phyloP scores from a whole-genome alignment of 2,329 filamentous ascomycete species.

The Arachnopeziza araneosa region DNA sequence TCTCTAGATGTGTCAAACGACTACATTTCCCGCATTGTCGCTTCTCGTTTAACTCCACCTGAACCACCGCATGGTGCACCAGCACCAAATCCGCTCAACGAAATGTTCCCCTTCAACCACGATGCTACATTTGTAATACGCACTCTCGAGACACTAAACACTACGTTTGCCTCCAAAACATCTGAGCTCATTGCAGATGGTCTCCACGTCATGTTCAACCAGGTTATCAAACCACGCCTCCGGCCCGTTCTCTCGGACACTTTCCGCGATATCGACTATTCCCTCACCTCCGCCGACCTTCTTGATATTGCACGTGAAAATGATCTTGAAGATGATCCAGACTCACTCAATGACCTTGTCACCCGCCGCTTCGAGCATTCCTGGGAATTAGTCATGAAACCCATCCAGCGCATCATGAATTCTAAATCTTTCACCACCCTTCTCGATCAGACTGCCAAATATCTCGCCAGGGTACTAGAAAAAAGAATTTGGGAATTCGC shows the following conservation, averaged over 20 bases:
- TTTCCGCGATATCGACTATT: constrained; percentile 89
- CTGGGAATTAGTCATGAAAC: constrained; percentile 82
- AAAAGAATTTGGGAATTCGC: constrained; percentile 80
- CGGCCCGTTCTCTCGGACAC: constrained; percentile 80
- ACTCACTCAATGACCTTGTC: constrained; percentile 59
- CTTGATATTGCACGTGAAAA: constrained; percentile 49
- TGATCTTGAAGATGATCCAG: constrained; percentile 40
- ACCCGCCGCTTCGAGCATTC: constrained; percentile 73
- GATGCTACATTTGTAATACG: constrained; percentile 66
- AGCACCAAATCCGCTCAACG: constrained; percentile 39
- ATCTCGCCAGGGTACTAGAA: constrained; percentile 75
- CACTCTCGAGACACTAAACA: constrained; percentile 62
- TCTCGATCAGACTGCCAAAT: constrained; percentile 65
- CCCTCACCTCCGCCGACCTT: constrained; percentile 57
- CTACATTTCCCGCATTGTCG: constrained; percentile 83
- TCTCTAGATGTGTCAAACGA: constrained; percentile 89
- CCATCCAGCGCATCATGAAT: constrained; percentile 80
- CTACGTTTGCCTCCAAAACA: constrained; percentile 70
- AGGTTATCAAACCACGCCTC: constrained; percentile 79
- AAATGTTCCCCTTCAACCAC: constrained; percentile 74
- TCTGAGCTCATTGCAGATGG: constrained; percentile 79
- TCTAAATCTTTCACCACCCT: constrained; percentile 69
- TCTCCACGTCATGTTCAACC: constrained; percentile 77
- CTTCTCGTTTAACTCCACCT: constrained; percentile 51
- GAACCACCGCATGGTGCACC: constrained; percentile 35